Evolutionary conservation across 116 monocot species (phyloP).

Genomic region (Papilionanthe hybrid): DNA sequence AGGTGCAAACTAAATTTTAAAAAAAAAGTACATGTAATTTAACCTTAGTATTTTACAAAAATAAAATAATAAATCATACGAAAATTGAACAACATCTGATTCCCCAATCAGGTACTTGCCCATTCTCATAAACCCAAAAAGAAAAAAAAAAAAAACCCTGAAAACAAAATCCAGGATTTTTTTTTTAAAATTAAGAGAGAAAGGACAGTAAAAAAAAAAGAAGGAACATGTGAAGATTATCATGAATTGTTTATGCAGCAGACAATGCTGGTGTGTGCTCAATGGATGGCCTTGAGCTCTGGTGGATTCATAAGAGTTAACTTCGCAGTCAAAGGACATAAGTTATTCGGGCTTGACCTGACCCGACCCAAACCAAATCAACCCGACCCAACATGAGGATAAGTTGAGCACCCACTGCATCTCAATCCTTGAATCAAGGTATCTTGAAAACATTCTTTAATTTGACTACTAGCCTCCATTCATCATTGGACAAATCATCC

Average conservation of each 20-base stretch:
- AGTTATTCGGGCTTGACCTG: background rate
- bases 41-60: too few relatives aligned
- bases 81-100: conserved; percentile 4
- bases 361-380: background rate
- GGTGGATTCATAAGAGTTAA: background rate
- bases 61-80: conserved; percentile 1
- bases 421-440: background rate
- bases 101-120: background rate
- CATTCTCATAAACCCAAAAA: background rate
- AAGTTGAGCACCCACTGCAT: background rate
- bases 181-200: too few relatives aligned
- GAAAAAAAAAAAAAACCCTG: background rate
- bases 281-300: background rate
- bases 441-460: conserved; percentile 13
- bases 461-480: conserved; percentile 13
- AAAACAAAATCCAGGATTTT: background rate
- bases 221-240: background rate
- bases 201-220: background rate
- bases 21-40: too few relatives aligned
- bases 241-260: background rate
- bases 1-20: too few relatives aligned
- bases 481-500: conserved; percentile 12
- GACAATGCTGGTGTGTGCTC: background rate
- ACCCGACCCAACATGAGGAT: background rate
- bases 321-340: background rate